phyloP scores from a whole-genome alignment of 2,329 filamentous ascomycete genomes.

The Hortaea werneckii region DNA sequence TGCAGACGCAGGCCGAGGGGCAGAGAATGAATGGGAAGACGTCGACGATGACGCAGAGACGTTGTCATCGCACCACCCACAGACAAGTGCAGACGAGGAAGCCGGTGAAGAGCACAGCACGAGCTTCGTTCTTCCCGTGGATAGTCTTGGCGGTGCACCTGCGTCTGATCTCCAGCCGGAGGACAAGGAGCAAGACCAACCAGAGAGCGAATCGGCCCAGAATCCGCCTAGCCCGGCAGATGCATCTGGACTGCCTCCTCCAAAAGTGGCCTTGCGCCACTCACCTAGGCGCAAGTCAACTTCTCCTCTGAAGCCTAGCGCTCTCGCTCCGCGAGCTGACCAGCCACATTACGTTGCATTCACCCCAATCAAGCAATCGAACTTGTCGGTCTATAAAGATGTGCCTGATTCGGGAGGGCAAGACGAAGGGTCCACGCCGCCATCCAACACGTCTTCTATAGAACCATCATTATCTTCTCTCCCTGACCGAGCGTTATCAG shows the following conservation, averaged over 20 bases:
- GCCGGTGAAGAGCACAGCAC: neutral
- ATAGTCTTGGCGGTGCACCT: neutral
- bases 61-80: no score
- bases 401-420: no score
- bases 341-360: conserved; percentile 20
- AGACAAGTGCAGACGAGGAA: neutral
- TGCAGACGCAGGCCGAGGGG: no score
- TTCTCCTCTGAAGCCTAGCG: conserved; percentile 17
- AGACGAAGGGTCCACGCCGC: no score
- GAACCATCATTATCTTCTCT: neutral
- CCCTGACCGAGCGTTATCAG: conserved; percentile 14
- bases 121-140: neutral
- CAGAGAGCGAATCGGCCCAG: neutral
- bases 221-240: conserved; percentile 9
- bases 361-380: conserved; percentile 4
- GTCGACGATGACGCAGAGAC: no score
- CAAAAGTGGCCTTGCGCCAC: conserved; percentile 12
- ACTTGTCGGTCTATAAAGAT: no score
- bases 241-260: conserved; percentile 10
- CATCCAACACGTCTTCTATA: no score
- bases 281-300: conserved; percentile 20
- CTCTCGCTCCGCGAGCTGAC: conserved; percentile 4
- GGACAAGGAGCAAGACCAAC: neutral
- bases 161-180: neutral
- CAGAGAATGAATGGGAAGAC: no score